Percentiles rank a stretch among this genome's conserved stretches.
Evolutionary conservation across 2,329 filamentous ascomycete species (phyloP).

Genomic region (Sphaerulina populicola): DNA sequence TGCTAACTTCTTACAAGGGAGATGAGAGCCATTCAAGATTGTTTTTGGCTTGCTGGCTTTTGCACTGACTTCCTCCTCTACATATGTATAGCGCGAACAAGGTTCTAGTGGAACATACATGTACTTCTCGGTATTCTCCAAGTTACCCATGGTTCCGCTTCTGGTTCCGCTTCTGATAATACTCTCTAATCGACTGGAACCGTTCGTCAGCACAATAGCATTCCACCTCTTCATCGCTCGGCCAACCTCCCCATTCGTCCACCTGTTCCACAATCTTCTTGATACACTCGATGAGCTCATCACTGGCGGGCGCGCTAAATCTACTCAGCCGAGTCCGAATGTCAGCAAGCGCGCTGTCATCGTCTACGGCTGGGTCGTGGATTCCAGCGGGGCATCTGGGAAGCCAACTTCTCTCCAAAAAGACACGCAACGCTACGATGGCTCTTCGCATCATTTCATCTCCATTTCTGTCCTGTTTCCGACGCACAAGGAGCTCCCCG

Average conservation of each 20-base stretch:
- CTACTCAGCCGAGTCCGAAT: too few relatives aligned
- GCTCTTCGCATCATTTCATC: constrained; percentile 31
- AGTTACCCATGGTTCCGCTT: too few relatives aligned
- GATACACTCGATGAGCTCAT: constrained; percentile 17
- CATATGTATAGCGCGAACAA: too few relatives aligned
- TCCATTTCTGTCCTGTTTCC: constrained; percentile 27
- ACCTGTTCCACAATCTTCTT: constrained; percentile 29
- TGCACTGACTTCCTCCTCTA: too few relatives aligned
- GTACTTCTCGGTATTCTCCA: too few relatives aligned
- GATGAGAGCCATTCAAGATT: too few relatives aligned
- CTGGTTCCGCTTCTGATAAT: neutral
- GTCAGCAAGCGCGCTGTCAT: neutral
- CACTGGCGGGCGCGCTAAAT: constrained; percentile 16
- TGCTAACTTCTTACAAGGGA: too few relatives aligned
- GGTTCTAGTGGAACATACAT: too few relatives aligned
- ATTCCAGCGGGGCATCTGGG: neutral
- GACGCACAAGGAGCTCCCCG: constrained; percentile 27
- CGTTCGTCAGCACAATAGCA: constrained; percentile 20
- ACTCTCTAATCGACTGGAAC: constrained; percentile 6
- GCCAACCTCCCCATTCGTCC: constrained; percentile 40
- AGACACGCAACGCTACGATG: constrained; percentile 37
- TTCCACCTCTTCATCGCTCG: constrained; percentile 36
- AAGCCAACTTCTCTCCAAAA: constrained; percentile 34
- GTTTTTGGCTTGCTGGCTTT: too few relatives aligned
- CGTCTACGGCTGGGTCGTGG: neutral